Evolutionary conservation across 495 filamentous ascomycete species (phyloP).

Genomic region (Penicillium nucicola): DNA sequence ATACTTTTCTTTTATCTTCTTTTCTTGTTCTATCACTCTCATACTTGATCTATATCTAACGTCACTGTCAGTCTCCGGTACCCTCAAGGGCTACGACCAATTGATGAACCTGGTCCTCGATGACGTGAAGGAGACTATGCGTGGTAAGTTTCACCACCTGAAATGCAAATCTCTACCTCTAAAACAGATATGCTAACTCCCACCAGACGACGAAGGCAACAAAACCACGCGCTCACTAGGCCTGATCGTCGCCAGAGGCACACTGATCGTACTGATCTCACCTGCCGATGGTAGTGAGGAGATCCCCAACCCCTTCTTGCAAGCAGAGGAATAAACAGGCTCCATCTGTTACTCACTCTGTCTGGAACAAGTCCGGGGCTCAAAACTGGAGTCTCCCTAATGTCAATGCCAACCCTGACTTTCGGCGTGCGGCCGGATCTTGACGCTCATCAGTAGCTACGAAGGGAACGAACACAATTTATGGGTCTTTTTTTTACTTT

Average conservation of each 20-base stretch:
- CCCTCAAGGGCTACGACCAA: conserved; percentile 91
- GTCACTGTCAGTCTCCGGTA: conserved; percentile 65
- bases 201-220: conserved; percentile 83
- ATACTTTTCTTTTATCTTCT: background rate
- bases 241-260: conserved; percentile 88
- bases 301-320: conserved; percentile 89
- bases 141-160: conserved; percentile 54
- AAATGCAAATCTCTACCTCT: background rate
- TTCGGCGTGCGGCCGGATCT: conserved; percentile 3
- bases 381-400: no score
- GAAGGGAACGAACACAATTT: conserved; percentile 24
- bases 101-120: conserved; percentile 97
- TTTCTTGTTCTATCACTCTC: background rate
- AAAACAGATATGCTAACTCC: conserved; percentile 11
- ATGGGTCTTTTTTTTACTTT: conserved; percentile 5
- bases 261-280: conserved; percentile 85
- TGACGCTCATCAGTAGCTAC: conserved; percentile 21
- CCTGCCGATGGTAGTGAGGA: conserved; percentile 92
- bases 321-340: conserved; percentile 54
- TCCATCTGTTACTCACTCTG: background rate
- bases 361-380: no score
- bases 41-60: conserved; percentile 6
- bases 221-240: conserved; percentile 79
- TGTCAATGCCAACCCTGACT: conserved; percentile 2
- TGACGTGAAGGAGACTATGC: conserved; percentile 83